Evolutionary conservation across 2,329 filamentous ascomycete genomes (phyloP).

Genomic region (Cladosporium cucumerinum): DNA sequence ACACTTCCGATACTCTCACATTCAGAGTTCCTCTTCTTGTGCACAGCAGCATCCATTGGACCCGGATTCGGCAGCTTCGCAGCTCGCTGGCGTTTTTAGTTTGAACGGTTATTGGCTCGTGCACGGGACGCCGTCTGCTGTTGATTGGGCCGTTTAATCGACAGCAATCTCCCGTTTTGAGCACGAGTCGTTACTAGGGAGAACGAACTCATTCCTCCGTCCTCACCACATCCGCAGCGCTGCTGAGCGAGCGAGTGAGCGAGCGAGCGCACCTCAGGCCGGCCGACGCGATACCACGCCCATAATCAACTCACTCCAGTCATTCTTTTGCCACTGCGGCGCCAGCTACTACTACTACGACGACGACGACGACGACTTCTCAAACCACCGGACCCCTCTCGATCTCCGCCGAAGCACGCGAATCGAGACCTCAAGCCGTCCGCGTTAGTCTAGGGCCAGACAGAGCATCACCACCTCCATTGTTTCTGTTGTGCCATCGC

Average conservation of each 20-base stretch:
- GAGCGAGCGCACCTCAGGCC: background rate
- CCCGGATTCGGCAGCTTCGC: background rate
- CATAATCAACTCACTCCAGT: constrained; percentile 14
- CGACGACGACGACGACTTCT: background rate
- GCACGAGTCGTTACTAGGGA: constrained; percentile 8
- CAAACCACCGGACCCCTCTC: background rate
- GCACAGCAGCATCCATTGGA: background rate
- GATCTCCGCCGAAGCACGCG: constrained; percentile 3
- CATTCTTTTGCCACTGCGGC: constrained; percentile 12
- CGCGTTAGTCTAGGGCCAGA: constrained; percentile 6
- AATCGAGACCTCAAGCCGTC: constrained; percentile 12
- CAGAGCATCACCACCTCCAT: constrained; percentile 1
- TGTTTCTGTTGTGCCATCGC: constrained; percentile 1
- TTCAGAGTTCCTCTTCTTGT: background rate
- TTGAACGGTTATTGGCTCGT: background rate
- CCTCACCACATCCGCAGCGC: constrained; percentile 7
- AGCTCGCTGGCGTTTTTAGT: background rate
- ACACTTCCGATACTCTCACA: background rate
- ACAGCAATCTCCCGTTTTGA: background rate
- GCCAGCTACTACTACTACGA: background rate
- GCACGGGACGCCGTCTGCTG: background rate
- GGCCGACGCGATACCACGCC: background rate
- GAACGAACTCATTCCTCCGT: constrained; percentile 3
- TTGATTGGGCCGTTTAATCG: background rate
- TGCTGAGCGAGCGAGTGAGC: constrained; percentile 8